Base-by-base conservation (phyloP, 176 grass and related monocot genomes). In the Pontederia crassipes region DNA sequence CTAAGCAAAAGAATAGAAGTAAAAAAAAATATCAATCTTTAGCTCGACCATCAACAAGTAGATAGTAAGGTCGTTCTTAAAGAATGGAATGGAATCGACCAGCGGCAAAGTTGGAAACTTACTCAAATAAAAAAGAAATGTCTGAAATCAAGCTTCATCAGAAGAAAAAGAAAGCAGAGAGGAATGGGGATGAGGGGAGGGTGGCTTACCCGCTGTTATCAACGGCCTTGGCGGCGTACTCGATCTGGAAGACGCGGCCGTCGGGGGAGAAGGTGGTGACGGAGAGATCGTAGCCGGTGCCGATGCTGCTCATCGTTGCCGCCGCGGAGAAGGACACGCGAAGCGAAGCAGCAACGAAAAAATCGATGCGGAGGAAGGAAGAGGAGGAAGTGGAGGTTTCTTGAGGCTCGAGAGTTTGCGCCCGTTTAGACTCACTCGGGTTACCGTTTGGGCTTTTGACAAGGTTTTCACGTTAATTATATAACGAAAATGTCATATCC, bases 231-330 rank as follows among this genome's bases (percentile, higher is more conserved):
- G 78, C 82, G 61, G 89, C 89, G 16, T 95, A 95, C 72, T 95
- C 84, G 29, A 95, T 86, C 81, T 95, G 89, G 75, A 95, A 95
- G 59, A 94, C 89, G 2, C 89, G 74, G 5, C 89, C 89, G 47
- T 94, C 89, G 0, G 84, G 89, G 52, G 81, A 95, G 81, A 95
- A 95, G 61, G 89, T 95, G 55, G 89, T 88, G 28, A 95, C 89
- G 12, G 89, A 95, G 29, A 95, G 69, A 72, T 95, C 89, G 29
- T 95, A 95, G 32, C 89, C 89, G 48, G 89, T 95, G 72, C 89
- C 84, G 80, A 88, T 95, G 89, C 84, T 95, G 65, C 78, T 95
- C 89, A 95, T 95, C 56, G 66, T 76, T 35, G 29, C 29, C 29
- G 29, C 29, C 29, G 29, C n/a, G 29, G 3, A 4, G 29, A 35